Conservation (phyloP, 371 early-diverging fungal genomes). For the Lichtheimia corymbifera region DNA sequence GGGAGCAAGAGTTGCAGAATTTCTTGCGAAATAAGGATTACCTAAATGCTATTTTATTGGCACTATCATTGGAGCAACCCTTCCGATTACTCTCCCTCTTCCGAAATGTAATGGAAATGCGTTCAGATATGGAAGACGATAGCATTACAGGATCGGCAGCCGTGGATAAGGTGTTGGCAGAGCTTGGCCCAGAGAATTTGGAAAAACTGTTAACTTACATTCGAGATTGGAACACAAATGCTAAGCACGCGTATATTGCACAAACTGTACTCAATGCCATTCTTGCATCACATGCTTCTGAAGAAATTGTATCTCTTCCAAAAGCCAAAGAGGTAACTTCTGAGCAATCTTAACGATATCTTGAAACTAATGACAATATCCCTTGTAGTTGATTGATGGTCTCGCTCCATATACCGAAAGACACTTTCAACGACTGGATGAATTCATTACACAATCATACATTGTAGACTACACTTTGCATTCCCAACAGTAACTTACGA, state of each 20-base stretch:
- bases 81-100: slow-evolving; percentile 78
- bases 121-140: slow-evolving; percentile 46
- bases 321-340: slow-evolving; percentile 72
- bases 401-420: slow-evolving; percentile 91
- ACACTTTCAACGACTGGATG: slow-evolving; percentile 83
- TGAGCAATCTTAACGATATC: background rate
- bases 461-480: slow-evolving; percentile 87
- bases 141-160: slow-evolving; percentile 64
- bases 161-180: slow-evolving; percentile 67
- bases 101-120: slow-evolving; percentile 59
- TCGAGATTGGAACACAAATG: slow-evolving; percentile 95
- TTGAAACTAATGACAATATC: background rate
- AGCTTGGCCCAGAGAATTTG: slow-evolving; percentile 61
- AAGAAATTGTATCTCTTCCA: slow-evolving; percentile 70
- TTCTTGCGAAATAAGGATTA: slow-evolving; percentile 87
- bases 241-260: slow-evolving; percentile 75
- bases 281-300: slow-evolving; percentile 61
- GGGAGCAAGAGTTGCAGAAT: slow-evolving; percentile 90
- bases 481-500: slow-evolving; percentile 40
- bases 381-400: slow-evolving; percentile 64
- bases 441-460: slow-evolving; percentile 82
- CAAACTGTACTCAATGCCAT: slow-evolving; percentile 83
- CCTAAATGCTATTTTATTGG: slow-evolving; percentile 88
- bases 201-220: slow-evolving; percentile 81
- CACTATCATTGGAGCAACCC: slow-evolving; percentile 89